Conservation (phyloP, 2,329 filamentous ascomycete species). For the Akanthomyces dipterigenus region DNA sequence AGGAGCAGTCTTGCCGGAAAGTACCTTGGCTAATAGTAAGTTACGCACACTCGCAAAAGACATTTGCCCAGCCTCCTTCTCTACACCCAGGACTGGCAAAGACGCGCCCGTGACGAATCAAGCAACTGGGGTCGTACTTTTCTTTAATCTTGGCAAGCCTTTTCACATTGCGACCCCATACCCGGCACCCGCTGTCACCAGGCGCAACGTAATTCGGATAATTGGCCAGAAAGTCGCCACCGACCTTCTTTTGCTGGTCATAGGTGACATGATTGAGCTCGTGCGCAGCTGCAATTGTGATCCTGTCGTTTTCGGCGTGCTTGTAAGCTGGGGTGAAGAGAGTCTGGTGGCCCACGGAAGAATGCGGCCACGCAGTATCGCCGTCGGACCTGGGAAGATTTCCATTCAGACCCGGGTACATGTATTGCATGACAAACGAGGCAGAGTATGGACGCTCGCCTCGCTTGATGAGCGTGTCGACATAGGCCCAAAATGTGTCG, state of each 20-base stretch:
- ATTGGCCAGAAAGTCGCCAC: background rate
- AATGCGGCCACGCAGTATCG: conserved; percentile 10
- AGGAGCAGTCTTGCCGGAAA: too few relatives aligned
- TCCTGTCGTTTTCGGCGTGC: background rate
- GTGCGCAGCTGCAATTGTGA: background rate
- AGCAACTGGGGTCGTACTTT: conserved; percentile 5
- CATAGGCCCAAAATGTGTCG: background rate
- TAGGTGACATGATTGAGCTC: conserved; percentile 1
- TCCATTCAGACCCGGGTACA: conserved; percentile 3
- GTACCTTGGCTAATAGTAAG: background rate
- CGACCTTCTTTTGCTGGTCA: background rate
- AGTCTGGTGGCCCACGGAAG: conserved; percentile 2
- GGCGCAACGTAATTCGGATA: conserved; percentile 11
- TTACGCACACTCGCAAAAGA: background rate
- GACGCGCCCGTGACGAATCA: conserved; percentile 6
- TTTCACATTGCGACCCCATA: conserved; percentile 6
- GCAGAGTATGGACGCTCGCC: conserved; percentile 3
- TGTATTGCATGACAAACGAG: conserved; percentile 11
- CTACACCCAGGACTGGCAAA: background rate
- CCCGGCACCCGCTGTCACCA: background rate
- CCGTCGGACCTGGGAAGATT: background rate
- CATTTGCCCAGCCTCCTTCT: conserved; percentile 8
- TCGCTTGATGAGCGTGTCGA: background rate
- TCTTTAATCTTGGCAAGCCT: conserved; percentile 2
- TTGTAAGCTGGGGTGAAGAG: conserved; percentile 3